These are phyloP conservation scores for Lavandula angustifolia DNA, from an alignment of 257 asterid genomes.

Conservation along the genomic window DNA sequence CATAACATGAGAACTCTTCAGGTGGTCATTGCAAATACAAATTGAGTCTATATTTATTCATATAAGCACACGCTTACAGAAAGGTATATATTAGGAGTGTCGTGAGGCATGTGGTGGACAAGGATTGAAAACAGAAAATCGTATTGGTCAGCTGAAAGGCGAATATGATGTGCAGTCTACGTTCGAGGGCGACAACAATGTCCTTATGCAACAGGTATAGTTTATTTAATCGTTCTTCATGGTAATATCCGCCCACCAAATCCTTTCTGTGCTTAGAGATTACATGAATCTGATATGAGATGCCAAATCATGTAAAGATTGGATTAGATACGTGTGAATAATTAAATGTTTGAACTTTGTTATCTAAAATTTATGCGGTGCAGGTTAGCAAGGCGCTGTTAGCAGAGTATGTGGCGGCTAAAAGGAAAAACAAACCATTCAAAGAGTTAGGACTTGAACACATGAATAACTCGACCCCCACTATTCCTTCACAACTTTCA, in stretches of 20 bases:
- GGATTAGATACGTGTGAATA: no score
- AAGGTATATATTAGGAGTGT: slow-evolving; percentile 63
- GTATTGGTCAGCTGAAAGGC: slow-evolving; percentile 85
- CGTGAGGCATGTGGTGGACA: slow-evolving; percentile 99
- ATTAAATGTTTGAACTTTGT: no score
- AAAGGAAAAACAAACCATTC: slow-evolving; percentile 66
- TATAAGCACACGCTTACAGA: slow-evolving; percentile 30
- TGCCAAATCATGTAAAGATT: background rate
- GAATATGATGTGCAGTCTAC: slow-evolving; percentile 95
- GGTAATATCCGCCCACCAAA: slow-evolving; percentile 1
- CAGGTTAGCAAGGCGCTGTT: slow-evolving; percentile 95
- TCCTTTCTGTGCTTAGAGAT: background rate
- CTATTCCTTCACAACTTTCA: slow-evolving; percentile 60
- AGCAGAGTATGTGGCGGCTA: slow-evolving; percentile 63
- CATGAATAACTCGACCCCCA: slow-evolving; percentile 73
- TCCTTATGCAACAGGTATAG: slow-evolving; percentile 95
- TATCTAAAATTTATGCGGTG: slow-evolving; percentile 17
- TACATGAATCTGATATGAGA: background rate
- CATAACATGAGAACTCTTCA: slow-evolving; percentile 97
- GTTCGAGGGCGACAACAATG: slow-evolving; percentile 98
- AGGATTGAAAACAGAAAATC: slow-evolving; percentile 92
- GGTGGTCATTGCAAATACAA: slow-evolving; percentile 41
- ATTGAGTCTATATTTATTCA: slow-evolving; percentile 1
- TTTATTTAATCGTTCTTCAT: background rate
- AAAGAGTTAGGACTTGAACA: slow-evolving; percentile 91